Conservation (phyloP, 2,329 filamentous ascomycete species). For the Neurospora sp. region DNA sequence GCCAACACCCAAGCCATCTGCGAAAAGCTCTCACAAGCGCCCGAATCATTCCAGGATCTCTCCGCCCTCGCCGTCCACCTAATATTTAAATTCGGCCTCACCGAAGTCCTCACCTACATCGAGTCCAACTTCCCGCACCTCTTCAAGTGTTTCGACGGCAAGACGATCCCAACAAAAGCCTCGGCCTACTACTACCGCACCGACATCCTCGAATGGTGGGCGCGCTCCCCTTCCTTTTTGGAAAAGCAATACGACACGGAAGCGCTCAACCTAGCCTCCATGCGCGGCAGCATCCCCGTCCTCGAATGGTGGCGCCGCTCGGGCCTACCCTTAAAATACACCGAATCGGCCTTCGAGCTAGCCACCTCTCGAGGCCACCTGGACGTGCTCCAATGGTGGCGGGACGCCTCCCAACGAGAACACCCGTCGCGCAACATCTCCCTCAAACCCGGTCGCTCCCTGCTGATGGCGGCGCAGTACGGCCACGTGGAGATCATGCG, state of each 20-base stretch:
- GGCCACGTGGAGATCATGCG: conserved; percentile 68
- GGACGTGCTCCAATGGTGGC: conserved; percentile 91
- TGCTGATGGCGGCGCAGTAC: conserved; percentile 75
- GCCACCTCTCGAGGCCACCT: conserved; percentile 78
- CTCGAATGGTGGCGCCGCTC: conserved; percentile 83
- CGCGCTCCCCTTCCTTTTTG: conserved; percentile 68
- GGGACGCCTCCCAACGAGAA: conserved; percentile 49
- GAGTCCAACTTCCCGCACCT: conserved; percentile 57
- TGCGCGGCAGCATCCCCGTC: conserved; percentile 73
- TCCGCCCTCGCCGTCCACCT: conserved; percentile 77
- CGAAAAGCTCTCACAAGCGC: conserved; percentile 60
- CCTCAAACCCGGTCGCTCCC: conserved; percentile 74
- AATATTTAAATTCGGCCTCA: conserved; percentile 84
- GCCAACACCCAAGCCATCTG: conserved; percentile 62
- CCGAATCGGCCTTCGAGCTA: conserved; percentile 77
- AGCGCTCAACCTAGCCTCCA: conserved; percentile 78
- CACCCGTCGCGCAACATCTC: conserved; percentile 40
- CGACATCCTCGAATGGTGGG: conserved; percentile 87
- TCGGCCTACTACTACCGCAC: conserved; percentile 77
- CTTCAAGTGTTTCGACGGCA: conserved; percentile 79
- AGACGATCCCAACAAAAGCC: conserved; percentile 77
- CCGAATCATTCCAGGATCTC: conserved; percentile 59
- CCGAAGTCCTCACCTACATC: conserved; percentile 62
- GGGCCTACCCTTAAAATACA: conserved; percentile 72
- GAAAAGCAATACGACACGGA: conserved; percentile 81